Evolutionary conservation across 1,139 yeast genomes (phyloP), one percentile per base, ranked within the genome.

Genomic region (Kodamaea plutei): DNA sequence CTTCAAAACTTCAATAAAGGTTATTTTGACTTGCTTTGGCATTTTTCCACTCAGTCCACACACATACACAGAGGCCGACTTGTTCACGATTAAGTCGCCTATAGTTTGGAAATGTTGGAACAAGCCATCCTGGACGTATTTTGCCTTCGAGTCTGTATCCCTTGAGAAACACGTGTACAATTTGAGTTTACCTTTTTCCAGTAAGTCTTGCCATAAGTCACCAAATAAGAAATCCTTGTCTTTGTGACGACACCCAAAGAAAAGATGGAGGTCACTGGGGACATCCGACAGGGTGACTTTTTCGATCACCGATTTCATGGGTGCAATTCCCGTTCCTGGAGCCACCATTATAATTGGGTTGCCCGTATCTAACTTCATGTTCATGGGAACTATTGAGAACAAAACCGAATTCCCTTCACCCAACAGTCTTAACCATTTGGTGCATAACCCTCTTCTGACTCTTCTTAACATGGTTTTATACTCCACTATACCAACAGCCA

Each of bases 21-120:
- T 89, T 13, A 83, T 56, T 39, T 95, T 65, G 1, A 91, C 94
- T 52, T 91, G 93, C 22, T 79, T 71, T 1, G 99, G 98, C 98
- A 91, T 93, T 41, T 78, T 76, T 1, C 98, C 98, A 20, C 95
- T 80, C 8, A 95, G 81, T 0, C 98, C 96, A 63, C 98, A 89
- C 2, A 91, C 66, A 52, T 81, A 88, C 5, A 88, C 58, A 0
- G 72, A 57, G 0, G 85, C 93, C 12, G 65, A 52, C 26, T 71
- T 48, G n/a, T 77, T 61, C 3, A 73, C 52, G 6, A 88, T 52
- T 31, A 79, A 53, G 6, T 76, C 68, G 1, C 69, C 74, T 2
- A 88, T 57, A 15, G 62, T 31, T 3, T 61, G 53, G 19, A 66
- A 64, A 29, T 79, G 55, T 16, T 61, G 58, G 60, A 73, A 81